Conservation (phyloP, 2,329 filamentous ascomycete species). For the Fusarium sambucinum region DNA sequence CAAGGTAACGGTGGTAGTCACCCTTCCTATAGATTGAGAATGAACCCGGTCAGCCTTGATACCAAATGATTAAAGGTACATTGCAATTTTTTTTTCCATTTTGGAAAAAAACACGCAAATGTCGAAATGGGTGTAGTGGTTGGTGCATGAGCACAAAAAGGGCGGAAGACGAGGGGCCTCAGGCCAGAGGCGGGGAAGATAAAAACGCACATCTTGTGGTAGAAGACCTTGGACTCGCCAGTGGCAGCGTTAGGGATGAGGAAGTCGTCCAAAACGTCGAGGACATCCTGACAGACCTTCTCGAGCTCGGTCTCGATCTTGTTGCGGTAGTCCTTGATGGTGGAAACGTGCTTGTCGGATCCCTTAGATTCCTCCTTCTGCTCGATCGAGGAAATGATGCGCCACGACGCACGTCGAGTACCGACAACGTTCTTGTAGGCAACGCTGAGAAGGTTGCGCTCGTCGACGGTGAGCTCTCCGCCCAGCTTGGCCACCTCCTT, state of each 20-base stretch:
- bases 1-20: slow-evolving; percentile 95
- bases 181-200: slow-evolving; percentile 36
- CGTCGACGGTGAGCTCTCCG: slow-evolving; percentile 89
- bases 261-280: slow-evolving; percentile 91
- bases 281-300: slow-evolving; percentile 97
- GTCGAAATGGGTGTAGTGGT: slow-evolving; percentile 18
- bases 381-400: slow-evolving; percentile 99
- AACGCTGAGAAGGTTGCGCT: slow-evolving; percentile 98
- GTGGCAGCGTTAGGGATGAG: slow-evolving; percentile 96
- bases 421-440: slow-evolving; percentile 99
- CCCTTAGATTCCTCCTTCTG: slow-evolving; percentile 99
- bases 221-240: slow-evolving; percentile 99
- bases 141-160: slow-evolving; percentile 32
- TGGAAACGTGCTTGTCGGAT: slow-evolving; percentile 90
- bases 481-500: slow-evolving; percentile 97
- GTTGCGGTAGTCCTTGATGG: slow-evolving; percentile 96
- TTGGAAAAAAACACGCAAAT: slow-evolving; percentile 15
- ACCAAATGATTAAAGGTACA: slow-evolving; percentile 6
- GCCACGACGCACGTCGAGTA: slow-evolving; percentile 97
- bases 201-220: slow-evolving; percentile 95
- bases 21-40: slow-evolving; percentile 75
- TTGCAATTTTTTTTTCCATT: background rate
- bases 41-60: slow-evolving; percentile 26
- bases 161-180: slow-evolving; percentile 35
- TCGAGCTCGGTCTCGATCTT: slow-evolving; percentile 98